Conservation (phyloP, 371 early-diverging fungal species). For the Mycotypha africana region DNA sequence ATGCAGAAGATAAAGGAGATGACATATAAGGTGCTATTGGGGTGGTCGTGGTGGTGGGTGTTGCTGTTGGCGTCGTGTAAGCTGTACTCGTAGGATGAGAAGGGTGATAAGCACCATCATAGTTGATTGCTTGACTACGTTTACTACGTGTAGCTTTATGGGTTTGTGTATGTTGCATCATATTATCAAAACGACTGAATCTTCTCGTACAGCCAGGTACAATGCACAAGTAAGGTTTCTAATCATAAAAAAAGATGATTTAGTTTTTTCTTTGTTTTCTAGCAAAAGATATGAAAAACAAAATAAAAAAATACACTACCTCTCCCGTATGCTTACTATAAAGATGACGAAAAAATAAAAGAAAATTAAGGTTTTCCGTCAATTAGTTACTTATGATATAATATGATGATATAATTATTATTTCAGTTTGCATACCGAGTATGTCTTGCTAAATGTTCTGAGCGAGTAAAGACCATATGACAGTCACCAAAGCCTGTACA, state of each 20-base stretch:
- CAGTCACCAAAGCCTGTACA: conserved; percentile 48
- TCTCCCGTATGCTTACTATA: conserved; percentile 55
- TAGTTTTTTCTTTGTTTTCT: background rate
- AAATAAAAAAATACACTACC: too few relatives aligned
- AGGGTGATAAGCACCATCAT: too few relatives aligned
- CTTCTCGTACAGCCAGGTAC: conserved; percentile 36
- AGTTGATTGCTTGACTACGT: too few relatives aligned
- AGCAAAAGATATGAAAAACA: too few relatives aligned
- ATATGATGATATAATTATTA: conserved; percentile 1
- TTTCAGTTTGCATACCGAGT: conserved; percentile 22
- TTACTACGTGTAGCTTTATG: conserved; percentile 19
- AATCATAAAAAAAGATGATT: too few relatives aligned
- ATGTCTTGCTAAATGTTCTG: conserved; percentile 49
- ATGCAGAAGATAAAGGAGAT: too few relatives aligned
- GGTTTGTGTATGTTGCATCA: conserved; percentile 52
- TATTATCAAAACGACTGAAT: conserved; percentile 51
- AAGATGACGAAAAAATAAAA: background rate
- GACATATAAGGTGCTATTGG: background rate
- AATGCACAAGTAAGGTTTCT: conserved; percentile 47
- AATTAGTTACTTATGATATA: background rate
- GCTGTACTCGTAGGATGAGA: too few relatives aligned
- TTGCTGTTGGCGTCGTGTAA: background rate
- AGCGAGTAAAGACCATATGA: conserved; percentile 49
- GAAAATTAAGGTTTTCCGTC: background rate
- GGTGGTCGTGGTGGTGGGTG: background rate